Conservation (phyloP, 768 basidiomycete genomes). For the Serendipita sp. region DNA sequence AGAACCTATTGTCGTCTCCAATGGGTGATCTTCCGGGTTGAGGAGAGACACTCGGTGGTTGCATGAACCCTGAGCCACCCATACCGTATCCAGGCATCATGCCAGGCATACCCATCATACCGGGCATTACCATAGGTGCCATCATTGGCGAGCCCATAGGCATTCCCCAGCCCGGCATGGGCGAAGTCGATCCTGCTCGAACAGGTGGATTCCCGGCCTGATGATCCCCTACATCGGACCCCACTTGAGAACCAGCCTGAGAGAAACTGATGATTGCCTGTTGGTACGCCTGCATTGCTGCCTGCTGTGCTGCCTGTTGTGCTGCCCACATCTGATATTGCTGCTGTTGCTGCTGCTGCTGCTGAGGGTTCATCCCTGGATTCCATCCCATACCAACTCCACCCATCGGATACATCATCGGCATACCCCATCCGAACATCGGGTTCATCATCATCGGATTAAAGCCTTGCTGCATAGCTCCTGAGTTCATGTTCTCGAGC, state of each 20-base stretch:
- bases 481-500: slow-evolving; percentile 69
- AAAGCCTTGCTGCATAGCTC: slow-evolving; percentile 39
- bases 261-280: slow-evolving; percentile 18
- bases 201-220: slow-evolving; percentile 3
- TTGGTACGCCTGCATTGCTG: slow-evolving; percentile 40
- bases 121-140: slow-evolving; percentile 11
- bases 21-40: not conserved
- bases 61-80: slow-evolving; percentile 3
- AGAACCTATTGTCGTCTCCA: not conserved
- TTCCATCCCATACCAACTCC: slow-evolving; percentile 24
- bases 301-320: slow-evolving; percentile 45
- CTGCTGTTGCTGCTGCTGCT: slow-evolving; percentile 23
- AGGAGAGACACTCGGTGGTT: not conserved
- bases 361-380: slow-evolving; percentile 20
- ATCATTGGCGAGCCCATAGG: slow-evolving; percentile 4
- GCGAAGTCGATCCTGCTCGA: slow-evolving; percentile 6
- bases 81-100: not conserved
- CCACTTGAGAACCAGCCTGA: slow-evolving; percentile 16
- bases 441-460: slow-evolving; percentile 58
- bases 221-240: slow-evolving; percentile 11
- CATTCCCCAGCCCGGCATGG: slow-evolving; percentile 11
- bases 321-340: slow-evolving; percentile 78
- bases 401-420: slow-evolving; percentile 26
- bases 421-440: slow-evolving; percentile 27
- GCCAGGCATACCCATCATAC: not conserved